Conservation (phyloP, 2,329 filamentous ascomycete species). For the Monosporascus sp. region DNA sequence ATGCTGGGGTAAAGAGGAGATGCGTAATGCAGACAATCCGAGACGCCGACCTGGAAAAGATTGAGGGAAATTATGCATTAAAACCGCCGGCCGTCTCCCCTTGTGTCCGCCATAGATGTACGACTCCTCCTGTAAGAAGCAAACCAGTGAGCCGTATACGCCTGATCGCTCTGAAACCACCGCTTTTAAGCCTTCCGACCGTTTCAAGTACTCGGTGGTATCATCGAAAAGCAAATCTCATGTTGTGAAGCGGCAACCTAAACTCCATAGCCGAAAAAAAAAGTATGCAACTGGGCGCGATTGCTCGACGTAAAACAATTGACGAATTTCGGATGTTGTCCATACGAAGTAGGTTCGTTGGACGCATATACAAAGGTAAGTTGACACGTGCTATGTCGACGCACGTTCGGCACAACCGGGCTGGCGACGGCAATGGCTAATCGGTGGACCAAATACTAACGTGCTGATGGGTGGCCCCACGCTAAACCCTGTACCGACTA, state of each 20-base stretch:
- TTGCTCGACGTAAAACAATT: neutral
- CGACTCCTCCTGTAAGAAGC: neutral
- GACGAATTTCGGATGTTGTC: neutral
- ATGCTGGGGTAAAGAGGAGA: neutral
- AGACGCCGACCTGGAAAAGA: neutral
- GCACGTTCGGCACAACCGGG: too few species aligned
- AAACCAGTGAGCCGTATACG: neutral
- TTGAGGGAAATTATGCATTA: slow-evolving; percentile 14
- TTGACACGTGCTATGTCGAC: too few species aligned
- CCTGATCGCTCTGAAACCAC: neutral
- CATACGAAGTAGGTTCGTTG: neutral
- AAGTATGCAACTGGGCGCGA: neutral
- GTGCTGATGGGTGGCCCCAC: neutral
- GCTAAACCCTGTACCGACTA: neutral
- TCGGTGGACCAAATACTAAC: too few species aligned
- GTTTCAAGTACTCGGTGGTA: slow-evolving; percentile 13
- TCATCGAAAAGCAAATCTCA: slow-evolving; percentile 1
- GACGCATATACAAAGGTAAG: neutral
- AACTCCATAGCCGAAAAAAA: neutral
- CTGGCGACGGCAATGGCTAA: too few species aligned
- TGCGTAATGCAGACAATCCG: neutral
- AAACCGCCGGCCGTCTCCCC: slow-evolving; percentile 5
- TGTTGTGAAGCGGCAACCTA: neutral
- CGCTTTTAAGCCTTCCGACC: neutral
- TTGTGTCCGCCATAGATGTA: neutral